Evolutionary conservation across 306 rosid genomes (phyloP), one percentile per base, ranked within the genome.

Genomic region (Senna siamea): DNA sequence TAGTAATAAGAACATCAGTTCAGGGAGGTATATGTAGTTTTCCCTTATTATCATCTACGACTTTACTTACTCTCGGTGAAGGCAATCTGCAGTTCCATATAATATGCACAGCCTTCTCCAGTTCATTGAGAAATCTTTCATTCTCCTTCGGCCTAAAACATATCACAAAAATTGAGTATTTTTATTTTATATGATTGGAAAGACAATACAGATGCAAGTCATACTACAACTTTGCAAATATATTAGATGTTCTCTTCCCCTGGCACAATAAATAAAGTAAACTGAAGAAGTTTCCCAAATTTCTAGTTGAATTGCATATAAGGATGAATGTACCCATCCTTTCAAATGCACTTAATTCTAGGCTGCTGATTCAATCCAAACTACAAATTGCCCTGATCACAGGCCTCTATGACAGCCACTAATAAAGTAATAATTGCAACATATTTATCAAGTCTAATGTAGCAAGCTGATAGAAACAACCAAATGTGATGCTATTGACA

Each of bases 61-160:
- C 48, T 78, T 77, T 59, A 32, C 94, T 78, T 84, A 93, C 98
- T 81, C 98, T 89, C 38, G 98, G 98, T 11, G 98, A 93, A 60
- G 98, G 98, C 55, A 93, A 87, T 80, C 85, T 55, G 63, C 98
- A 93, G 75, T 88, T 91, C 98, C 98, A 93, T 80, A 93, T 93
- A 63, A 91, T 89, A 52, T 93, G 84, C 57, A 91, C 85, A 10
- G 97, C 98, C 76, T 86, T 91, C 73, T 86, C 94, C 75, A 93
- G 79, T 82, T 89, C 92, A 40, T 70, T 64, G 26, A 89, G 78
- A 76, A 83, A 57, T 77, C 55, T 89, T 81, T 88, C 97, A 80
- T 91, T 91, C 47, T 93, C 94, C 78, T 89, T 91, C 66, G 96
- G 96, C 85, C 98, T 93, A 81, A 23, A 52, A 51, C 62, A 41